A percentile compares a stretch with the other conserved stretches of the same genome.
Conservation (phyloP, 768 basidiomycete genomes). For the Clitopilus hobsonii region DNA sequence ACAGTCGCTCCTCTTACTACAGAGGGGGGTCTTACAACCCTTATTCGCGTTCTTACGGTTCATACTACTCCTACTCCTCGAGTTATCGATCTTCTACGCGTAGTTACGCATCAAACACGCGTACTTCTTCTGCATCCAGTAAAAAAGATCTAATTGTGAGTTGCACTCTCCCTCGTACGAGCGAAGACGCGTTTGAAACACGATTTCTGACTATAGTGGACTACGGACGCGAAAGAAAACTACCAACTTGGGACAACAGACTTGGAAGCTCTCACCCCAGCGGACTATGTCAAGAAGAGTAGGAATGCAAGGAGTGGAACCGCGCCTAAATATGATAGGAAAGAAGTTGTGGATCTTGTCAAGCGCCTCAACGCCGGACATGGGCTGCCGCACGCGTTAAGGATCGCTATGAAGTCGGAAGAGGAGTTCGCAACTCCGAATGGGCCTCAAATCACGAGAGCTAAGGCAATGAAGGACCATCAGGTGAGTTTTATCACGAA, state of each 20-base stretch:
- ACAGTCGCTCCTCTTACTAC: background rate
- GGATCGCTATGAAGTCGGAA: background rate
- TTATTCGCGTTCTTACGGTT: background rate
- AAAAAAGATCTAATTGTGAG: background rate
- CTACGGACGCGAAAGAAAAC: background rate
- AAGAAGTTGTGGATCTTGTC: background rate
- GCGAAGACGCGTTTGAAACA: background rate
- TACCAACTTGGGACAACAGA: background rate
- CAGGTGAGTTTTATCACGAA: background rate
- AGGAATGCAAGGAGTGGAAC: background rate
- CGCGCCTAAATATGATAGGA: background rate
- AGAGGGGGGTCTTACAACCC: background rate
- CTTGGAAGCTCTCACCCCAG: background rate
- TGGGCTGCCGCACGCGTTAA: background rate
- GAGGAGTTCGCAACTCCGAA: background rate
- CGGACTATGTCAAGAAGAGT: background rate
- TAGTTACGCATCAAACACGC: background rate
- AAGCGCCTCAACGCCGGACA: background rate
- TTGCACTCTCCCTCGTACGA: background rate
- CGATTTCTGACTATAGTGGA: background rate
- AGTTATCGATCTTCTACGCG: background rate
- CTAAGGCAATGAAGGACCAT: background rate
- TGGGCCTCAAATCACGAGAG: background rate
- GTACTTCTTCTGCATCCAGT: background rate
- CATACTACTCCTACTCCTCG: background rate